Percentiles rank a stretch among this genome's conserved stretches.
Evolutionary conservation across 495 filamentous ascomycete genomes (phyloP).

Genomic region (Aspergillus steynii): DNA sequence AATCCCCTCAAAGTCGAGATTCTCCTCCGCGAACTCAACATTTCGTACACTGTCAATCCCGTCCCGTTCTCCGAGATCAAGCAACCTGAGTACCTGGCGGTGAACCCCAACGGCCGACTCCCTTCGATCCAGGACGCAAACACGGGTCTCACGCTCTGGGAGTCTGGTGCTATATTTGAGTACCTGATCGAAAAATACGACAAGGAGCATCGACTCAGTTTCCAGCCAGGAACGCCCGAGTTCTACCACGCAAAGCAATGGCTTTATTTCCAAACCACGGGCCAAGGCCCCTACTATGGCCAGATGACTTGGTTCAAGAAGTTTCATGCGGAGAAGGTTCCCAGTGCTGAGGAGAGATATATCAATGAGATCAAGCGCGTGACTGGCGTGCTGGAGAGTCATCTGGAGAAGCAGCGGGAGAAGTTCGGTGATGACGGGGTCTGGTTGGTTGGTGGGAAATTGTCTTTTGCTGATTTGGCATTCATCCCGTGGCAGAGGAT

Average conservation of each 20-base stretch:
- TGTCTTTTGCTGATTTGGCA: slow-evolving; percentile 33
- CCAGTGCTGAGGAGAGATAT: slow-evolving; percentile 44
- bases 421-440: neutral
- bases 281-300: slow-evolving; percentile 53
- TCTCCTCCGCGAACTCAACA: neutral
- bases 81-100: neutral
- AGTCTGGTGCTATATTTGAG: slow-evolving; percentile 58
- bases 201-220: slow-evolving; percentile 2
- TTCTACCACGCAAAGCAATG: slow-evolving; percentile 30
- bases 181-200: slow-evolving; percentile 1
- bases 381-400: slow-evolving; percentile 37
- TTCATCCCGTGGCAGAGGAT: slow-evolving; percentile 30
- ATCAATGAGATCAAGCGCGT: slow-evolving; percentile 42
- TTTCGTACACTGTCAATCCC: neutral
- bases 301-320: slow-evolving; percentile 42
- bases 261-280: slow-evolving; percentile 46
- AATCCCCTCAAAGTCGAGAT: slow-evolving; percentile 8
- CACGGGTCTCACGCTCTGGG: slow-evolving; percentile 58
- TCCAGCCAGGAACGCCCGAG: slow-evolving; percentile 2
- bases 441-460: slow-evolving; percentile 29
- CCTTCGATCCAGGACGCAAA: slow-evolving; percentile 59
- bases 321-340: slow-evolving; percentile 38
- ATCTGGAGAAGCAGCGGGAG: slow-evolving; percentile 16
- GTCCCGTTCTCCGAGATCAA: slow-evolving; percentile 1
- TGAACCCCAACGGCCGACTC: slow-evolving; percentile 64